Evolutionary conservation across 2,329 filamentous ascomycete genomes (phyloP).

Genomic region (Aureobasidium lini): DNA sequence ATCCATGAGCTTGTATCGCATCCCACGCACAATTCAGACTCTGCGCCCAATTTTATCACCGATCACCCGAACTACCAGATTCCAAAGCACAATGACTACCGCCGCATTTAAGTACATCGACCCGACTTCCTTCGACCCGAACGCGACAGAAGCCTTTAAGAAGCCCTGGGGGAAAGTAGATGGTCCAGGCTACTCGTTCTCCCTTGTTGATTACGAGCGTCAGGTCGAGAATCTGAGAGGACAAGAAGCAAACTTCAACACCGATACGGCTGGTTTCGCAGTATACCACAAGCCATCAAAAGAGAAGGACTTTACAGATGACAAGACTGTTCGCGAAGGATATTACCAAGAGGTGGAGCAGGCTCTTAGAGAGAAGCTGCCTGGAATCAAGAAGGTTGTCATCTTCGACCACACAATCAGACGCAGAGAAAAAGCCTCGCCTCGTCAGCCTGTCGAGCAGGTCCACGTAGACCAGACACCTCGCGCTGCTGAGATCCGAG

Average conservation of each 20-base stretch:
- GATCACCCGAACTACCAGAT: background rate
- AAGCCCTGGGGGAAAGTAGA: constrained; percentile 63
- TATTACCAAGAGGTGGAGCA: constrained; percentile 59
- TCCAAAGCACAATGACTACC: constrained; percentile 45
- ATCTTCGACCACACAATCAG: constrained; percentile 70
- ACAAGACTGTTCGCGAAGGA: constrained; percentile 43
- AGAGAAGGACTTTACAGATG: constrained; percentile 50
- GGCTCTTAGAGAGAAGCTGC: constrained; percentile 48
- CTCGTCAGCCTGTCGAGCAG: constrained; percentile 59
- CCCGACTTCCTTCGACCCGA: constrained; percentile 30
- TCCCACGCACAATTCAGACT: background rate
- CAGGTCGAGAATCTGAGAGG: constrained; percentile 51
- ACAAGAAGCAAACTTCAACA: constrained; percentile 43
- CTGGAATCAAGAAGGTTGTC: constrained; percentile 52
- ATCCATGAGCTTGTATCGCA: constrained; percentile 2
- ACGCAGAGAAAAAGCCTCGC: constrained; percentile 44
- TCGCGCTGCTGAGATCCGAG: constrained; percentile 51
- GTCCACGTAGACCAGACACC: constrained; percentile 69
- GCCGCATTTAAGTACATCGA: constrained; percentile 56
- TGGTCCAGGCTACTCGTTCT: constrained; percentile 49
- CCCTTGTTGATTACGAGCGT: constrained; percentile 38
- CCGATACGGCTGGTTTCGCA: constrained; percentile 53
- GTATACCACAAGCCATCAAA: constrained; percentile 46
- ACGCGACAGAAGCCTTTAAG: constrained; percentile 31
- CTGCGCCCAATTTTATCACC: background rate